Evolutionary conservation across 257 asterid genomes (phyloP), one percentile per base, ranked within the genome.

Genomic region (Solanum tarijense): DNA sequence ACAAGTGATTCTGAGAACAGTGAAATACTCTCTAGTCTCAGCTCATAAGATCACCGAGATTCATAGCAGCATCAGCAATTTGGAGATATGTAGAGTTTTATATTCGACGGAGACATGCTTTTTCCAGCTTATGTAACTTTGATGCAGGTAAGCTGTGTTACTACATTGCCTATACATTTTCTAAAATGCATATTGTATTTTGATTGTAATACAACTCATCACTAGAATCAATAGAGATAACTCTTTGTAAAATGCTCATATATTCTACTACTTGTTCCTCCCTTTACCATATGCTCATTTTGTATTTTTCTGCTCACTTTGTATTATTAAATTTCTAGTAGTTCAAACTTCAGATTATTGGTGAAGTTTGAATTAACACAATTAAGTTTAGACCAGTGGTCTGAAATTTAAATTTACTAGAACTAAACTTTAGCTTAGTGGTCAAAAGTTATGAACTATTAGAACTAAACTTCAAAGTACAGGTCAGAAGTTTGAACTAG

Each of bases 1-100:
- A 90, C 73, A 38, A 43, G 84, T 78, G 89, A 73, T 78, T 25
- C 86, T 31, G 92, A 92, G 85, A 88, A 55, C 65, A 84, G 73
- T 39, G 95, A 92, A 84, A 35, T 88, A 89, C 62, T 91, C 88
- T 90, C 93, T n/a, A 87, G 90, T 81, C 2, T 81, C 12, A 2
- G 85, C 29, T 81, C 68, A 46, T 76, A 76, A n/a, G 35, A 76
- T 76, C 60, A 38, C 7, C 60, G 21, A 39, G 13, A 76, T n/a
- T 76, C n/a, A 25, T 81, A 46, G 32, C 29, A 18, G 10, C 34
- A 46, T 27, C 6, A 1, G 73, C 39, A 14, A 39, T 35, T 31
- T 86, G 62, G 75, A 73, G 58, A 55, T 52, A 20, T 25, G 68
- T 81, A 81, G 85, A 81, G 85, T 41, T 25, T 79, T 79, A 41